phyloP scores from a whole-genome alignment of 1,284 basidiomycete genomes.

The Boletus semigastroideus region DNA sequence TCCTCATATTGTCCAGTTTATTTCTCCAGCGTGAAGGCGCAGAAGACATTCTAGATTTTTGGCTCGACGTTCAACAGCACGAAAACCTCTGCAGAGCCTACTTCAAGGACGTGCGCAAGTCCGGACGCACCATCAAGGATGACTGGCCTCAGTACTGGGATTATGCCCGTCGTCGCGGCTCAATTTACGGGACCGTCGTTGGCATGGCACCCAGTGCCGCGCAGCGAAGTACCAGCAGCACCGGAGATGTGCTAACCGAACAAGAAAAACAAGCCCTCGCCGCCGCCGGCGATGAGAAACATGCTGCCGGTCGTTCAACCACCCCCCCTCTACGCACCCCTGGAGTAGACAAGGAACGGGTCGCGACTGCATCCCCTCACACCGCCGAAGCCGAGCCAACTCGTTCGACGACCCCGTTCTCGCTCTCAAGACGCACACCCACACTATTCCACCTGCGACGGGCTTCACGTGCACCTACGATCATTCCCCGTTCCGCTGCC shows the following conservation, averaged over 20 bases:
- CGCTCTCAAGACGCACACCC: slow-evolving; percentile 67
- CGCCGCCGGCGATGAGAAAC: slow-evolving; percentile 49
- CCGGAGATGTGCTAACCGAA: slow-evolving; percentile 62
- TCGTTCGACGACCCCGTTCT: slow-evolving; percentile 78
- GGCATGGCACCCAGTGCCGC: slow-evolving; percentile 62
- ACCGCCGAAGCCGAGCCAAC: slow-evolving; percentile 45
- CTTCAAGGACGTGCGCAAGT: slow-evolving; percentile 97
- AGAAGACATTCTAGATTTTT: slow-evolving; percentile 96
- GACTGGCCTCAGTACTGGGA: slow-evolving; percentile 98
- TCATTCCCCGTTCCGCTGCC: slow-evolving; percentile 87
- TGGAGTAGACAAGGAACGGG: slow-evolving; percentile 46
- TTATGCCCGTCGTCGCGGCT: slow-evolving; percentile 82
- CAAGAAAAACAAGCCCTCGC: slow-evolving; percentile 63
- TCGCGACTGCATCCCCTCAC: slow-evolving; percentile 49
- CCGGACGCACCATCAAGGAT: slow-evolving; percentile 86
- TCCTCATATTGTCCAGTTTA: slow-evolving; percentile 46
- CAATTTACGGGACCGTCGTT: slow-evolving; percentile 88
- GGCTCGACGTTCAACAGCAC: slow-evolving; percentile 98
- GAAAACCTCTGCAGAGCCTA: slow-evolving; percentile 98
- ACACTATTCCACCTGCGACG: slow-evolving; percentile 70
- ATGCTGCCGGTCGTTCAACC: slow-evolving; percentile 46
- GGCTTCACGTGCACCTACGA: slow-evolving; percentile 78
- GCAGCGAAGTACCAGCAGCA: slow-evolving; percentile 77
- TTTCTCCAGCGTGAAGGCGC: slow-evolving; percentile 93
- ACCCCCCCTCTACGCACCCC: slow-evolving; percentile 46